phyloP scores from a whole-genome alignment of 2,329 filamentous ascomycete species.

The Pseudovirgaria hyperparasitica region DNA sequence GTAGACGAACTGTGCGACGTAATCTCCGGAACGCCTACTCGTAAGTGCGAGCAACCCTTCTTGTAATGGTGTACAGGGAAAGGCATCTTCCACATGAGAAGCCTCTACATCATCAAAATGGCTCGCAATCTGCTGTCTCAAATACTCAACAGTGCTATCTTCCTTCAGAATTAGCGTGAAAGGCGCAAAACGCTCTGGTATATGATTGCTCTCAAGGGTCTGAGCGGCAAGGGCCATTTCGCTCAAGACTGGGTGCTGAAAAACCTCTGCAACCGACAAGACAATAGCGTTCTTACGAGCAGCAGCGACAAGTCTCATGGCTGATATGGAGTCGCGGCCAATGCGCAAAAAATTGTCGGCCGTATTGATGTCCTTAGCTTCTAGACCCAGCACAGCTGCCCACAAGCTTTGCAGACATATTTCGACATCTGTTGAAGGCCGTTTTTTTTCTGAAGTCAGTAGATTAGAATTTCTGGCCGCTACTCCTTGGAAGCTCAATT shows the following conservation, averaged over 20 bases:
- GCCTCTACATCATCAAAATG: too few relatives aligned
- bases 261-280: conserved; percentile 2
- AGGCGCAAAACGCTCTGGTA: conserved; percentile 1
- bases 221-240: conserved; percentile 1
- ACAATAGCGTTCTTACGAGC: not conserved
- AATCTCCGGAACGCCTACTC: conserved; percentile 1
- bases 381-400: conserved; percentile 26
- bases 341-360: conserved; percentile 35
- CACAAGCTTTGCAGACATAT: conserved; percentile 20
- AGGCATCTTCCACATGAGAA: too few relatives aligned
- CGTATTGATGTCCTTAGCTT: conserved; percentile 23
- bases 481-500: too few relatives aligned
- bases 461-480: too few relatives aligned
- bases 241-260: conserved; percentile 1
- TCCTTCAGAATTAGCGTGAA: conserved; percentile 3
- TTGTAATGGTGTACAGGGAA: conserved; percentile 3
- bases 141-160: conserved; percentile 3
- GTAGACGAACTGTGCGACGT: conserved; percentile 2
- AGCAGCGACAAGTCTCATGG: conserved; percentile 20
- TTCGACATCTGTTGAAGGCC: too few relatives aligned
- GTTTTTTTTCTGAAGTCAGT: too few relatives aligned
- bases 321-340: conserved; percentile 35
- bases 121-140: conserved; percentile 3
- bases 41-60: conserved; percentile 2
- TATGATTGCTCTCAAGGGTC: not conserved